These are phyloP conservation scores for Neonothopanus nambi DNA, from an alignment of 1,284 basidiomycete genomes.

Conservation along the genomic window DNA sequence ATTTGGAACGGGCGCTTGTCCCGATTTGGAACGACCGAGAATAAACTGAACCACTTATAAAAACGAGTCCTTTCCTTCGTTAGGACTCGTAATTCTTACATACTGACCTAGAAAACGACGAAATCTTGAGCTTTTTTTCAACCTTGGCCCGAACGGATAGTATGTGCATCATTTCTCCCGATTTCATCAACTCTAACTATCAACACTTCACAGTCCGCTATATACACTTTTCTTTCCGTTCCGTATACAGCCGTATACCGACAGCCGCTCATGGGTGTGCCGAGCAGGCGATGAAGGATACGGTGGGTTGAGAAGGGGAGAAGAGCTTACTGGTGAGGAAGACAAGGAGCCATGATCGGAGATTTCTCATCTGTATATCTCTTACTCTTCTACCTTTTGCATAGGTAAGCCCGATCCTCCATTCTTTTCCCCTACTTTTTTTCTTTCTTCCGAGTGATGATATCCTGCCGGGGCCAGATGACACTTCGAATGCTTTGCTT, in stretches of 20 bases:
- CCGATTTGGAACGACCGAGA: no score
- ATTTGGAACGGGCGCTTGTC: no score
- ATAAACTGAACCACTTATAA: no score
- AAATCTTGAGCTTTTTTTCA: constrained; percentile 90
- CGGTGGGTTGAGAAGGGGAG: constrained; percentile 58
- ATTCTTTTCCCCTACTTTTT: constrained; percentile 17
- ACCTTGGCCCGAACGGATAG: constrained; percentile 80
- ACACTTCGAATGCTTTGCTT: constrained; percentile 50
- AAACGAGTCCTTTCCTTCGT: no score
- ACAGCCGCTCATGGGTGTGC: constrained; percentile 84
- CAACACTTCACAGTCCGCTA: constrained; percentile 49
- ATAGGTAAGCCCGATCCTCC: constrained; percentile 20
- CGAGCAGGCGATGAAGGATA: constrained; percentile 62
- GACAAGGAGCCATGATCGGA: constrained; percentile 32
- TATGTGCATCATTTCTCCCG: constrained; percentile 41
- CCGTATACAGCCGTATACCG: constrained; percentile 78
- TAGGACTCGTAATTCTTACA: no score
- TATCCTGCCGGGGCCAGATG: constrained; percentile 77
- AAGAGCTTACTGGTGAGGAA: constrained; percentile 76
- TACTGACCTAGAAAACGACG: constrained; percentile 30
- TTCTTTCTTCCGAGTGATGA: constrained; percentile 46
- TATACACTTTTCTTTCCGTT: constrained; percentile 83
- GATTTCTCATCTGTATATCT: neutral
- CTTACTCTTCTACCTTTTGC: constrained; percentile 9
- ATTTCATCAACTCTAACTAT: neutral